Base-by-base conservation (phyloP, 2,329 filamentous ascomycete genomes). In the Chalaropsis ovoidea region DNA sequence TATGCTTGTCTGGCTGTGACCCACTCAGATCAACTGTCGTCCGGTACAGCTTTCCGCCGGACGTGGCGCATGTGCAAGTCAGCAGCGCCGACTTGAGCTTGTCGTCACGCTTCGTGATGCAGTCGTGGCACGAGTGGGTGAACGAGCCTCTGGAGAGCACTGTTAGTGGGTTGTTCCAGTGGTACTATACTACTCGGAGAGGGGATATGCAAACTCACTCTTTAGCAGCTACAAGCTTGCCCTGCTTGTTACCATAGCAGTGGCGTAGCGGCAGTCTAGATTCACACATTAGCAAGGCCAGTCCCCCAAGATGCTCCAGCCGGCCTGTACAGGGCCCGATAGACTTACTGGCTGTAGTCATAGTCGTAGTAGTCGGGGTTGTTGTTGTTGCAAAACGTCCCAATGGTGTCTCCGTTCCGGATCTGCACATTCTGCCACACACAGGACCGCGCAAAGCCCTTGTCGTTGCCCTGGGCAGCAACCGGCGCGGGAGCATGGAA, bases 381-480 rank as follows among this genome's bases (percentile, higher is more conserved):
- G 49, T 64, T 64, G 41, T 64, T 64, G 49, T 58, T 64, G 49
- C 63, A 64, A 58, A 64, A 64, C 22, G 63, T 60, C 5, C 63
- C 63, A 24, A 64, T 64, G 35, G 39, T 41, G 27, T 64, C 52
- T 31, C 52, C 63, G 19, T 64, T 60, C 1, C 63, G 41, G 41
- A 64, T 41, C 63, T 64, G 63, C 19, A 64, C 63, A 39, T 60
- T 58, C 24, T 64, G 63, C 63, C 63, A 64, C 19, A 64, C 3
- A 35, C 63, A 64, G 7, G 63, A 64, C 52, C 49, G 52, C 8
- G 63, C 63, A 60, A 64, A 64, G 2, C 52, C 63, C 22, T 42
- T 17, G 52, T 60, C 63, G 13, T 19, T 56, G 52, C 52, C 52
- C 31, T 56, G 52, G 17, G 52, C 52, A 35, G 52, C 52, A 56